Base-by-base conservation (phyloP, 495 filamentous ascomycete genomes). In the Pyrenopolyporus hunteri region DNA sequence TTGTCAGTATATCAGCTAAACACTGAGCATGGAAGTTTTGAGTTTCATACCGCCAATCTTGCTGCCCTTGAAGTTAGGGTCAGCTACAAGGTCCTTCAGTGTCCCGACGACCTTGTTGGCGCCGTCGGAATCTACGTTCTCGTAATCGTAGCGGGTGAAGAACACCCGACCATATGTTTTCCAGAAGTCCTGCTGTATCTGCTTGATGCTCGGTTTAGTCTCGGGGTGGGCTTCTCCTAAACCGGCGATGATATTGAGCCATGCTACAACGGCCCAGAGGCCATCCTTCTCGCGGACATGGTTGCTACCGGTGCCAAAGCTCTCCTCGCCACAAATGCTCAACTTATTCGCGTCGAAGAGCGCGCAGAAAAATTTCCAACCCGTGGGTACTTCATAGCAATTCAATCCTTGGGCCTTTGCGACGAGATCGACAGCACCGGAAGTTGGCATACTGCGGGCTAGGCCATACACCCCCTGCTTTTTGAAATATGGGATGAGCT, bases 301-400 rank as follows among this genome's bases (percentile, higher is more conserved):
- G 80, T 98, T 97, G 82, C 89, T 93, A n/a, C 94, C 94, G 1
- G 94, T 98, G 32, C 94, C 94, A 73, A 98, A 98, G 47, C 89
- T 93, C 82, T 98, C 94, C 74, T 98, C 94, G 35, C 94, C 94
- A 73, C 94, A 98, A 74, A 98, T 98, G 66, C 93, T 97, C 74
- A 98, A 89, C 83, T 97, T 97, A 76, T 97, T 81, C 59, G 92
- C 89, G 70, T 98, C 94, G 69, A 98, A 97, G 50, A 98, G 82
- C 69, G 92, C 94, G 74, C 94, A 98, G 87, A 98, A 98, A 84
- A 98, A 98, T 77, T 98, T 98, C 94, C 94, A 98, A 55, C 94
- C 94, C 0, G 94, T 98, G 8, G 94, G 94, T 4, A 98, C 94
- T 76, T 98, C 94, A 77, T 98, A 98, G 77, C 85, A 87, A 76